Percentiles rank a stretch among this genome's conserved stretches.
Conservation (phyloP, 345 rosid genomes). For the Pugionium dolabratum region DNA sequence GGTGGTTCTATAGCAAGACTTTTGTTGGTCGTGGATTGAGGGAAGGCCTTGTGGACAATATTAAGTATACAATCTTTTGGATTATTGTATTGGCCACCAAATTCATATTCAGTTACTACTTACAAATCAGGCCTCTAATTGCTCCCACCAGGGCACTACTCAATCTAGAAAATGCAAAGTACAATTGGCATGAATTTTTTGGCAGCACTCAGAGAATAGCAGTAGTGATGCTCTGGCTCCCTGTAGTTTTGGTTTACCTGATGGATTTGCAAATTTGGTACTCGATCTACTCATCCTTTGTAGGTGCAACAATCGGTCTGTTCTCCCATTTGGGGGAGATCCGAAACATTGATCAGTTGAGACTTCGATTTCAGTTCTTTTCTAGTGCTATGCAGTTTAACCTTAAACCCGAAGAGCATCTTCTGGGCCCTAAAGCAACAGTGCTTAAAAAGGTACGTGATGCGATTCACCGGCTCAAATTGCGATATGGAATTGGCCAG, state of each 20-base stretch:
- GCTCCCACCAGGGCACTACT: slow-evolving; percentile 66
- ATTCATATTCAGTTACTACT: slow-evolving; percentile 74
- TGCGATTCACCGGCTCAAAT: slow-evolving; percentile 68
- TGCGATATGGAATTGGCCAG: slow-evolving; percentile 86
- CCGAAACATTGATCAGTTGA: slow-evolving; percentile 73
- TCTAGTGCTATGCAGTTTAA: slow-evolving; percentile 91
- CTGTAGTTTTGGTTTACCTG: slow-evolving; percentile 71
- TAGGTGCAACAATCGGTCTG: slow-evolving; percentile 66
- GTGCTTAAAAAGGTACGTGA: slow-evolving; percentile 75
- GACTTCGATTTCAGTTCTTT: slow-evolving; percentile 92
- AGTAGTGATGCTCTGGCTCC: slow-evolving; percentile 67
- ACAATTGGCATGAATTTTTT: slow-evolving; percentile 81
- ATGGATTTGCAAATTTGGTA: slow-evolving; percentile 95
- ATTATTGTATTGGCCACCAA: slow-evolving; percentile 55
- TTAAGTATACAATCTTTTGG: slow-evolving; percentile 83
- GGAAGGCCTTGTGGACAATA: slow-evolving; percentile 78
- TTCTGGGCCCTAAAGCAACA: slow-evolving; percentile 51
- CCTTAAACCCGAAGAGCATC: slow-evolving; percentile 75
- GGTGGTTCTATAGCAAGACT: slow-evolving; percentile 86
- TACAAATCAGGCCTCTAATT: slow-evolving; percentile 81
- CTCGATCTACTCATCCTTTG: slow-evolving; percentile 67
- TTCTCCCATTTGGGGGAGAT: slow-evolving; percentile 94
- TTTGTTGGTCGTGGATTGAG: slow-evolving; percentile 91
- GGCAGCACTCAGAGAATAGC: slow-evolving; percentile 58
- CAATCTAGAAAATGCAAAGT: slow-evolving; percentile 19